Percentiles rank a stretch among this genome's conserved stretches.
Conservation (phyloP, 495 filamentous ascomycete species). For the Jackrogersella multiformis region DNA sequence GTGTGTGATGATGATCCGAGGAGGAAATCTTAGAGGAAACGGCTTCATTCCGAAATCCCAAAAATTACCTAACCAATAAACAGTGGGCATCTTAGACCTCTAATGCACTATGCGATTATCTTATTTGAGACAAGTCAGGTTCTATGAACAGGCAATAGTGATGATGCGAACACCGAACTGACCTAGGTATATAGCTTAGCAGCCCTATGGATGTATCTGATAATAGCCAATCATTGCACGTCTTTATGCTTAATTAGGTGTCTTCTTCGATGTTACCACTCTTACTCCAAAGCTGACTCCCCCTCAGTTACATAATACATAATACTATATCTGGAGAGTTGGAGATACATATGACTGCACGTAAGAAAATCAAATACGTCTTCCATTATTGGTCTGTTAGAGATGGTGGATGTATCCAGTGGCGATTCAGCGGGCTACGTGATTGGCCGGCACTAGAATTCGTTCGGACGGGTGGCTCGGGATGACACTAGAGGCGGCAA, state of each 20-base stretch:
- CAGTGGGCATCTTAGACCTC: neutral
- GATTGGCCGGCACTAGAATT: conserved; percentile 1
- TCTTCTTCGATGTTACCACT: neutral
- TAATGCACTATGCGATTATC: neutral
- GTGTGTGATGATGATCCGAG: neutral
- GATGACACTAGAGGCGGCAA: neutral
- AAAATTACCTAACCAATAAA: neutral
- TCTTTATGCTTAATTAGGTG: too few species aligned
- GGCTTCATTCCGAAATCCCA: too few species aligned
- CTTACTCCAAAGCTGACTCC: neutral
- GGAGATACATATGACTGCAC: neutral
- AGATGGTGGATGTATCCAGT: neutral
- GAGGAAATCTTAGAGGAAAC: neutral
- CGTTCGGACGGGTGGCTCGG: conserved; percentile 13
- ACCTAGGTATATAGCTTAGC: neutral
- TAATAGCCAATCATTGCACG: too few species aligned
- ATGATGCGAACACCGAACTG: neutral
- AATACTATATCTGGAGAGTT: too few species aligned
- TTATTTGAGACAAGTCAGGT: too few species aligned
- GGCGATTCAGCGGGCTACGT: conserved; percentile 13
- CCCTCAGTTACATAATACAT: too few species aligned
- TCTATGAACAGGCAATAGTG: neutral
- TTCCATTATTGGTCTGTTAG: conserved; percentile 15
- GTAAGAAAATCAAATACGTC: conserved; percentile 23
- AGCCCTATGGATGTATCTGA: too few species aligned